Evolutionary conservation across 2,329 filamentous ascomycete genomes (phyloP).

Genomic region (Amesomyces nigricolor): DNA sequence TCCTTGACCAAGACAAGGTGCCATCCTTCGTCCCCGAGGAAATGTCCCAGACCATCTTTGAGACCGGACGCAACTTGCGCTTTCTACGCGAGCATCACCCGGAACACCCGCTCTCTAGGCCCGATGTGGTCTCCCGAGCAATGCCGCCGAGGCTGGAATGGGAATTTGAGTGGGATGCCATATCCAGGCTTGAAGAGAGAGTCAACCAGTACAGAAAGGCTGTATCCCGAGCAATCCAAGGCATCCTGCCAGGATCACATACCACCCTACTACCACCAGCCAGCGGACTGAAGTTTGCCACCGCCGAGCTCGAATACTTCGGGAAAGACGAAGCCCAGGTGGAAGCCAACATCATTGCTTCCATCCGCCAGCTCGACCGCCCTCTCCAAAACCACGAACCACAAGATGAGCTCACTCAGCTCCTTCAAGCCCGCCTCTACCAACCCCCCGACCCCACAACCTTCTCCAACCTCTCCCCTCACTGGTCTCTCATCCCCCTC

Average conservation of each 20-base stretch:
- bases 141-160: constrained; percentile 57
- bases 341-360: constrained; percentile 43
- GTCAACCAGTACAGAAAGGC: constrained; percentile 49
- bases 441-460: constrained; percentile 14
- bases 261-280: constrained; percentile 8
- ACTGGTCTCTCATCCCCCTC: constrained; percentile 56
- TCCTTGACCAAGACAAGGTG: constrained; percentile 59
- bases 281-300: constrained; percentile 1
- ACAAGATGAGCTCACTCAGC: constrained; percentile 35
- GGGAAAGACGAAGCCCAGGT: constrained; percentile 44
- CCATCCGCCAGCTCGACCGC: constrained; percentile 43
- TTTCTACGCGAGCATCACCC: constrained; percentile 67
- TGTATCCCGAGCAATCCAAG: constrained; percentile 32
- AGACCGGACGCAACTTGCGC: constrained; percentile 70
- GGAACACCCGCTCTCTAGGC: constrained; percentile 59
- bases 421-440: constrained; percentile 39
- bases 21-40: constrained; percentile 67
- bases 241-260: background rate
- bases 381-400: constrained; percentile 28
- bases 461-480: constrained; percentile 37
- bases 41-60: constrained; percentile 66
- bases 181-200: constrained; percentile 57
- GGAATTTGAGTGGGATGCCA: constrained; percentile 66
- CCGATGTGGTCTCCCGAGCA: constrained; percentile 41
- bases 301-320: constrained; percentile 40